Percentiles rank a stretch among this genome's conserved stretches.
Conservation (phyloP, 495 filamentous ascomycete species). For the Hapsidospora chrysogenum region DNA sequence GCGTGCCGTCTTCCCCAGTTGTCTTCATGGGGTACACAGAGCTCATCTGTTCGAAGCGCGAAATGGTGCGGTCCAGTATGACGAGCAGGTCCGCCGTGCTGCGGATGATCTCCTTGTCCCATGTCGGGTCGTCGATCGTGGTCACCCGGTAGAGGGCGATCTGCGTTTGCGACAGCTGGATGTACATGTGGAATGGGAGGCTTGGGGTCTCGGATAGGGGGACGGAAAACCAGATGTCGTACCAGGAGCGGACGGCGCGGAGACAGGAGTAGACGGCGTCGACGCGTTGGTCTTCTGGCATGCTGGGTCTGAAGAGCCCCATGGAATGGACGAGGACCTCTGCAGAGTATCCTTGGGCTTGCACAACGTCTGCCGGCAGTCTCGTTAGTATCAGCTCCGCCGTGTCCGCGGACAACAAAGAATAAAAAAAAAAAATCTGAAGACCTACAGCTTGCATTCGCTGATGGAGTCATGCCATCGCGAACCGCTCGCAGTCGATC, state of each 20-base stretch:
- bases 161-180: constrained; percentile 24
- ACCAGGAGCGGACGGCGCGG: constrained; percentile 20
- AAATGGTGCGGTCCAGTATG: constrained; percentile 6
- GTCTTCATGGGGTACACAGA: not conserved
- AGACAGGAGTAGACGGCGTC: constrained; percentile 12
- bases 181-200: constrained; percentile 19
- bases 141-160: constrained; percentile 25
- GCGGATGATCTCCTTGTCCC: constrained; percentile 9
- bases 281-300: constrained; percentile 6
- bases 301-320: constrained; percentile 1
- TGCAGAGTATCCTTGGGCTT: constrained; percentile 1
- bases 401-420: not conserved
- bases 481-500: not conserved
- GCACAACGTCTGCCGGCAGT: not conserved
- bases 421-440: not conserved
- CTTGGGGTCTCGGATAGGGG: constrained; percentile 14
- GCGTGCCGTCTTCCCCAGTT: not conserved
- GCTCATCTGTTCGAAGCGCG: constrained; percentile 1
- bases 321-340: constrained; percentile 8
- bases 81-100: constrained; percentile 8
- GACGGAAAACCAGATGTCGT: constrained; percentile 18
- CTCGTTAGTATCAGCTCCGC: not conserved
- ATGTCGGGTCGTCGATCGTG: constrained; percentile 15
- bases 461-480: not conserved
- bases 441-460: not conserved